Evolutionary conservation across 1,139 yeast species (phyloP).

Genomic region (Hanseniaspora sp.): DNA sequence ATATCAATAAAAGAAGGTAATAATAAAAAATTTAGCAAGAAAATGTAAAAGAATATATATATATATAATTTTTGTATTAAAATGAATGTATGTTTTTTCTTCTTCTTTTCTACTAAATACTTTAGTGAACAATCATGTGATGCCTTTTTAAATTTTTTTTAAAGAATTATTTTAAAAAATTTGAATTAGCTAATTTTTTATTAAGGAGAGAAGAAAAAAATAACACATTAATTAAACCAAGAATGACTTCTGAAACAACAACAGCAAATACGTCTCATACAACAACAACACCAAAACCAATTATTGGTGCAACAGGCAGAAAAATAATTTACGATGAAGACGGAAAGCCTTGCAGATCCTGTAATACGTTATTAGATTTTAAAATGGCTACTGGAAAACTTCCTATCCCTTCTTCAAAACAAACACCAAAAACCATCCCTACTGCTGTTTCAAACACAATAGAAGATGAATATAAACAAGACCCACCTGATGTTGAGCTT

Average conservation of each 20-base stretch:
- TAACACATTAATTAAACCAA: no score
- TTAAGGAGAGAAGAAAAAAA: no score
- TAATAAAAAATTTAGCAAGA: no score
- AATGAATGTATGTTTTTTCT: not conserved
- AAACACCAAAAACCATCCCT: conserved; percentile 18
- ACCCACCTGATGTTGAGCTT: conserved; percentile 79
- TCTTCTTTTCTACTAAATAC: no score
- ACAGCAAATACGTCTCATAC: no score
- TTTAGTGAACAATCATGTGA: no score
- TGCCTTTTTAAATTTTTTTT: no score
- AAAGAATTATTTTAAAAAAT: no score
- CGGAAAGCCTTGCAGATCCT: conserved; percentile 91
- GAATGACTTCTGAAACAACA: not conserved
- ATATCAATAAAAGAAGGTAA: conserved; percentile 22
- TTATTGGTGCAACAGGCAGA: conserved; percentile 49
- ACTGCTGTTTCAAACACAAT: conserved; percentile 17
- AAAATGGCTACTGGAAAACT: conserved; percentile 41
- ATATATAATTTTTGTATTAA: not conserved
- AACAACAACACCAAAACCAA: conserved; percentile 4
- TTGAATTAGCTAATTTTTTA: no score
- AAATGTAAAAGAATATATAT: not conserved
- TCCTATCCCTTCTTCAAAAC: conserved; percentile 20
- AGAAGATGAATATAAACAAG: conserved; percentile 36
- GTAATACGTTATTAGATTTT: conserved; percentile 69
- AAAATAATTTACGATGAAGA: conserved; percentile 70